phyloP scores from a whole-genome alignment of 1,284 basidiomycete genomes.

The Cryptococcus depauperatus region DNA sequence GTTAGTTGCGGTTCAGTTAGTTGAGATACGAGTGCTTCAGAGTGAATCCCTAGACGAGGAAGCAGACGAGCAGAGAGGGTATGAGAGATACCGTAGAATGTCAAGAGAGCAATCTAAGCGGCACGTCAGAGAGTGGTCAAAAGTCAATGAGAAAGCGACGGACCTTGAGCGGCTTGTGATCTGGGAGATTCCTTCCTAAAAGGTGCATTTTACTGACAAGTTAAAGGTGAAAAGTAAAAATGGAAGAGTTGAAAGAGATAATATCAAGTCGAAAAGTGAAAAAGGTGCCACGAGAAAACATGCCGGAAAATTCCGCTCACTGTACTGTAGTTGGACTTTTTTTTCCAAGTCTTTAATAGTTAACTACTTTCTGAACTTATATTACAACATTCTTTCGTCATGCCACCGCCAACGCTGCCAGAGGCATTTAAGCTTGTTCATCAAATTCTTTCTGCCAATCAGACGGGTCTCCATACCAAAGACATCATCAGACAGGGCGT shows the following conservation, averaged over 20 bases:
- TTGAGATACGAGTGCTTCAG: conserved; percentile 42
- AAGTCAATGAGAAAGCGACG: conserved; percentile 8
- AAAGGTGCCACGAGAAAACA: background rate
- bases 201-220: conserved; percentile 40
- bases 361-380: no score
- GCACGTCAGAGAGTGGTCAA: background rate
- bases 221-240: background rate
- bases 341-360: no score
- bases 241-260: background rate
- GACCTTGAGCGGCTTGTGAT: conserved; percentile 47
- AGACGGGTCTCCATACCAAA: conserved; percentile 21
- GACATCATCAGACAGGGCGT: conserved; percentile 30
- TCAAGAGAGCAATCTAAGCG: conserved; percentile 48
- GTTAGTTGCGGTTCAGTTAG: conserved; percentile 51
- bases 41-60: conserved; percentile 49
- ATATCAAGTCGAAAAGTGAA: background rate
- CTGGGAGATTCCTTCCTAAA: conserved; percentile 47
- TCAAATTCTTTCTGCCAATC: conserved; percentile 22
- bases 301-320: background rate
- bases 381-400: no score
- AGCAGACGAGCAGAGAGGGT: conserved; percentile 46
- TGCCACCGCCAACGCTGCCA: conserved; percentile 6
- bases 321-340: no score
- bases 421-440: conserved; percentile 32
- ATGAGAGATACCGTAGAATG: conserved; percentile 51